Percentiles rank a stretch among this genome's conserved stretches.
Evolutionary conservation across 2,329 filamentous ascomycete species (phyloP).

Genomic region (Coniochaeta sp.): DNA sequence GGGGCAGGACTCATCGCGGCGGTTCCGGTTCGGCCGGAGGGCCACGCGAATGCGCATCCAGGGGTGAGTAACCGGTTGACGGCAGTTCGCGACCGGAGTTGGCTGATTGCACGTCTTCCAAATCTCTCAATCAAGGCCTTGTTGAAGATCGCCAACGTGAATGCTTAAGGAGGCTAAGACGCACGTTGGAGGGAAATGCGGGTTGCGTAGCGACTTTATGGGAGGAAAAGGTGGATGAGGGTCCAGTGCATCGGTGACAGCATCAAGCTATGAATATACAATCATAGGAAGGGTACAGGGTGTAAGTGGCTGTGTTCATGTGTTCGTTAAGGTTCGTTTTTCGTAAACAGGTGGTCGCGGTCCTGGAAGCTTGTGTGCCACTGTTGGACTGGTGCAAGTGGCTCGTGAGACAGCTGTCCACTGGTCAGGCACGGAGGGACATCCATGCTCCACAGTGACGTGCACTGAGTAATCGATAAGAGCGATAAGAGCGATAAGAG

Average conservation of each 20-base stretch:
- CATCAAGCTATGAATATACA: no score
- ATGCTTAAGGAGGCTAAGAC: background rate
- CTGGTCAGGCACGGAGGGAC: no score
- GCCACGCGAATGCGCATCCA: conserved; percentile 12
- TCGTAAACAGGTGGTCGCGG: no score
- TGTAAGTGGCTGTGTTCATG: no score
- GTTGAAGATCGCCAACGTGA: conserved; percentile 5
- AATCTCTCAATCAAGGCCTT: background rate
- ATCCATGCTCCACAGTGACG: background rate
- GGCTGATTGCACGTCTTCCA: background rate
- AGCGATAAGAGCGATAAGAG: background rate
- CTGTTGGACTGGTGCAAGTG: no score
- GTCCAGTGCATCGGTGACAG: no score
- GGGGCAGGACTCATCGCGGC: conserved; percentile 31
- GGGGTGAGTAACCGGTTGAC: background rate
- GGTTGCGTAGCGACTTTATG: background rate
- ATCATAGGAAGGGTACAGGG: no score
- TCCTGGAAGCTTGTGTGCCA: no score
- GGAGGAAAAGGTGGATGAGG: no score
- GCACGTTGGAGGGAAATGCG: background rate
- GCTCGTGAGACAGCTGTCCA: no score
- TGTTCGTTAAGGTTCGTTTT: no score
- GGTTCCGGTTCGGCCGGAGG: conserved; percentile 11
- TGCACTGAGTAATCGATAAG: background rate
- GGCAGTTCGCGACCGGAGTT: background rate